These are phyloP conservation scores for Podila clonocystis DNA, from an alignment of 192 early-diverging fungal species.

Conservation along the genomic window DNA sequence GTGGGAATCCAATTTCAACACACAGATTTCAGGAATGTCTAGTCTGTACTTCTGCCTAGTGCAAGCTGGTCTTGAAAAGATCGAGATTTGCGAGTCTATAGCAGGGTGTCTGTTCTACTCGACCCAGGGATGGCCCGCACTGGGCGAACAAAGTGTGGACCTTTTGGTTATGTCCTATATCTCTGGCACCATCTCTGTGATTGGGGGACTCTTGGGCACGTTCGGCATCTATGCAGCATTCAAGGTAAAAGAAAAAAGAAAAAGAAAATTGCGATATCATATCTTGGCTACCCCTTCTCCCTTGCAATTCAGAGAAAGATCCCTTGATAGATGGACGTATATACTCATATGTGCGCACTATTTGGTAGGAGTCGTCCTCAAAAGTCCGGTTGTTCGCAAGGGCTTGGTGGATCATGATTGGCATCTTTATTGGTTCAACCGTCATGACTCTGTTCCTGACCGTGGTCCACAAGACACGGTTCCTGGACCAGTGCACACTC, in stretches of 20 bases:
- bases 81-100: conserved; percentile 20
- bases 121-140: conserved; percentile 36
- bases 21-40: conserved; percentile 22
- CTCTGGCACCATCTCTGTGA: conserved; percentile 30
- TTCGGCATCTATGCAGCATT: conserved; percentile 41
- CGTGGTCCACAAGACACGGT: conserved; percentile 24
- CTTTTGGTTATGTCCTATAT: conserved; percentile 36
- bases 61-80: conserved; percentile 27
- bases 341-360: not conserved
- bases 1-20: not conserved
- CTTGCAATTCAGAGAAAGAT: too few relatives aligned
- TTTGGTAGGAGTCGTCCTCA: conserved; percentile 19
- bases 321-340: too few relatives aligned
- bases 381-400: conserved; percentile 34
- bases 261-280: not conserved
- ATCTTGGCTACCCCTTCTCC: not conserved
- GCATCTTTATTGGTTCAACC: conserved; percentile 33
- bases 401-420: conserved; percentile 43
- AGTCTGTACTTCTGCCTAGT: conserved; percentile 43
- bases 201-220: conserved; percentile 29
- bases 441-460: conserved; percentile 31
- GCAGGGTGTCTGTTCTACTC: conserved; percentile 35
- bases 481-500: conserved; percentile 17
- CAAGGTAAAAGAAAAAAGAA: conserved; percentile 14
- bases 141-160: conserved; percentile 37